These are phyloP conservation scores for Diospyros kaki DNA, from an alignment of 148 eudicot species.

Conservation along the genomic window DNA sequence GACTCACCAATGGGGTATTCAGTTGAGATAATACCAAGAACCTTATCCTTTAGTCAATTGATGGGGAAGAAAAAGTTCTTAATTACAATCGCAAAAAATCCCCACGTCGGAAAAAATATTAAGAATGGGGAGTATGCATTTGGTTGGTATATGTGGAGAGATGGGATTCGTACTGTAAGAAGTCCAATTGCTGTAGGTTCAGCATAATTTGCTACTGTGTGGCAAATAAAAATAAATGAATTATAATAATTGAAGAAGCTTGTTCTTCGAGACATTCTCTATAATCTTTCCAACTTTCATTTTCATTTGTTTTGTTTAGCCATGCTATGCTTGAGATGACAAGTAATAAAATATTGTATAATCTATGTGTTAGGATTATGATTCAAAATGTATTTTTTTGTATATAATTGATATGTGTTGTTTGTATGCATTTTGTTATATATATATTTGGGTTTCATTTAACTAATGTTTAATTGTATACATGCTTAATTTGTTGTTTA, in stretches of 20 bases:
- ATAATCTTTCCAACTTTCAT: background rate
- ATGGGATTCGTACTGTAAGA: constrained; percentile 38
- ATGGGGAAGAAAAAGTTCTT: constrained; percentile 62
- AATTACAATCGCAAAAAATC: constrained; percentile 42
- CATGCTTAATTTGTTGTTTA: too few relatives aligned
- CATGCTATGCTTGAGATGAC: too few relatives aligned
- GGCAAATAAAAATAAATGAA: too few relatives aligned
- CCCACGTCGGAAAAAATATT: background rate
- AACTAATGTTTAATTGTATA: too few relatives aligned
- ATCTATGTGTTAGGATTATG: too few relatives aligned
- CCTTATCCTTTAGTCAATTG: constrained; percentile 35
- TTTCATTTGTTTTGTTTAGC: too few relatives aligned
- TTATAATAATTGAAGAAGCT: too few relatives aligned
- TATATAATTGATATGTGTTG: too few relatives aligned
- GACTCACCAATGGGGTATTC: constrained; percentile 53
- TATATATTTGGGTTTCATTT: too few relatives aligned
- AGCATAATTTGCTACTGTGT: constrained; percentile 8
- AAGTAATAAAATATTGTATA: too few relatives aligned
- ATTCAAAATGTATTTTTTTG: too few relatives aligned
- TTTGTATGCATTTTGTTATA: too few relatives aligned
- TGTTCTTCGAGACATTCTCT: background rate
- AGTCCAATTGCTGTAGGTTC: constrained; percentile 34
- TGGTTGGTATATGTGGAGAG: constrained; percentile 67
- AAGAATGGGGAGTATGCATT: constrained; percentile 31
- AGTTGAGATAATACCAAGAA: constrained; percentile 44